Evolutionary conservation across 257 asterid species (phyloP), one percentile per base, ranked within the genome.

Genomic region (Anisodus acutangulus): DNA sequence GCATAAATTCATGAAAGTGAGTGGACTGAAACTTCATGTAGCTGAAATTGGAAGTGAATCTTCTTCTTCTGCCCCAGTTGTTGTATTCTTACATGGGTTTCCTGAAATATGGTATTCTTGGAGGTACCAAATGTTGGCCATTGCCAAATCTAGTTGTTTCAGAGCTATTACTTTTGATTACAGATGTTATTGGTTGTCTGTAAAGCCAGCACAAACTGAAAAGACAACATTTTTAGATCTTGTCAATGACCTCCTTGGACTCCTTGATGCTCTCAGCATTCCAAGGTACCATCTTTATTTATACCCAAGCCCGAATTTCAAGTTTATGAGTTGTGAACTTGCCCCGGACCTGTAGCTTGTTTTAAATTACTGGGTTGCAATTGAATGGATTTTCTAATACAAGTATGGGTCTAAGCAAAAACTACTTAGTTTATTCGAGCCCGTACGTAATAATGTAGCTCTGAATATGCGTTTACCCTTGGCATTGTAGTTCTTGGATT

Each of bases 161-260:
- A 79, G 92, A 64, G 95, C 91, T 3, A 85, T 91, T 41, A 89
- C 95, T 13, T 89, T 85, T 13, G 94, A 92, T 83, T 88, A 84
- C 87, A 86, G 95, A 91, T 94, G 95, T 2, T 92, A 88, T 74
- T 94, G 94, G 37, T 68, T 92, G 22, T 92, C 94, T 55, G 92
- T 88, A 58, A 87, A 83, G 15, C 92, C 92, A 2, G 84, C 83
- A 16, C 86, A 88, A 72, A 90, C 92, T 47, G 88, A 91, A 58
- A 90, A 88, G 62, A 78, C 93, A 69, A 82, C 86, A 1, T 84
- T 82, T 83, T 8, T 37, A 26, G 93, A 92, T 81, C 74, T 92
- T 51, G 72, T 85, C 17, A 54, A 57, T 12, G 94, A 92, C 69
- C 88, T 92, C 22, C 88, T 82, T 58, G 90, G 88, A 11, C 86